phyloP scores from a whole-genome alignment of 345 rosid species.

The Eucalyptus polybractea region DNA sequence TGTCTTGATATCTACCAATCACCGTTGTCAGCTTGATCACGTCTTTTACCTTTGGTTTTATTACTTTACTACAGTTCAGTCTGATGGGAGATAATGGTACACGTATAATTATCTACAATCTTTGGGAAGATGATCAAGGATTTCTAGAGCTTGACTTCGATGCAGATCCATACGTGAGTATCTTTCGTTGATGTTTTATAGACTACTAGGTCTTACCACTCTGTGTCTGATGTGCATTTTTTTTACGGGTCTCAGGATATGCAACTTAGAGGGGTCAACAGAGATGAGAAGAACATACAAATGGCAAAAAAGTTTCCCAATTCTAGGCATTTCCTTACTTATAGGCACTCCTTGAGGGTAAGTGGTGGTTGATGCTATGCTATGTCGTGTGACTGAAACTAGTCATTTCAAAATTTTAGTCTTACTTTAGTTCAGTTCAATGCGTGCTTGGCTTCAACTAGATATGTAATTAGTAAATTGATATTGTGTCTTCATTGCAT shows the following conservation, averaged over 20 bases:
- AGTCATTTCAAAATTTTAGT: background rate
- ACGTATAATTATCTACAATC: slow-evolving; percentile 70
- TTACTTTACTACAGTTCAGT: slow-evolving; percentile 38
- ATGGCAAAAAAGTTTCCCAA: slow-evolving; percentile 77
- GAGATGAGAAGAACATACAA: slow-evolving; percentile 82
- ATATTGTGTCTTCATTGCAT: background rate
- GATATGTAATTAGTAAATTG: background rate
- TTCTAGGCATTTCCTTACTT: slow-evolving; percentile 78
- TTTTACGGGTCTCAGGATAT: slow-evolving; percentile 53
- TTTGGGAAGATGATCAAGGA: slow-evolving; percentile 96
- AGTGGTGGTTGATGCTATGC: background rate
- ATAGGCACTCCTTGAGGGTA: slow-evolving; percentile 90
- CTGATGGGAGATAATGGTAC: slow-evolving; percentile 74
- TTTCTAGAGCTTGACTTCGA: slow-evolving; percentile 78
- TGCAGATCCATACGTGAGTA: slow-evolving; percentile 51
- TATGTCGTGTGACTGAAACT: background rate
- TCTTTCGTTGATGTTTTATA: background rate
- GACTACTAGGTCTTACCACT: background rate
- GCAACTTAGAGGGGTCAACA: slow-evolving; percentile 93
- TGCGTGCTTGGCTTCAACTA: background rate
- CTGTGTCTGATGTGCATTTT: background rate
- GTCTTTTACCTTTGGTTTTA: background rate
- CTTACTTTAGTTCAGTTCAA: background rate
- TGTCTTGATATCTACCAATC: background rate
- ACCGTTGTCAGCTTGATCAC: background rate